Evolutionary conservation across 2,329 filamentous ascomycete genomes (phyloP).

Genomic region (Hypoxylon rubiginosum): DNA sequence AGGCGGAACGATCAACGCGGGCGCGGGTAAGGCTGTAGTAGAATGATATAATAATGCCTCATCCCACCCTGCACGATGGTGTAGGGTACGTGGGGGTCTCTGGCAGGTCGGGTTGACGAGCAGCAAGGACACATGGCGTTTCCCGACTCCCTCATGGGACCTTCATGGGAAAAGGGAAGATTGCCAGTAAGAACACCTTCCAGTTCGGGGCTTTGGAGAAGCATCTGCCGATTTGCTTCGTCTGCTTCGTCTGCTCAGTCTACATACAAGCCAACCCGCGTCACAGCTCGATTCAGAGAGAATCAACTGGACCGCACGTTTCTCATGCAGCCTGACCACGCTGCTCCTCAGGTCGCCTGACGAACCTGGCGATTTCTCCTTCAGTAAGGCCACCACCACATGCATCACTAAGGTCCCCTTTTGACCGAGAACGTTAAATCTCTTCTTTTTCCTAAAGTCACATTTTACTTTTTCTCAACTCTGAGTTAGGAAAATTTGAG

Average conservation of each 20-base stretch:
- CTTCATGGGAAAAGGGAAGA: neutral
- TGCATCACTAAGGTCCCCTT: neutral
- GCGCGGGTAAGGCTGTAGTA: slow-evolving; percentile 1
- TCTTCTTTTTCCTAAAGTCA: neutral
- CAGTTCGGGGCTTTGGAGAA: neutral
- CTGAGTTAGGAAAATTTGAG: neutral
- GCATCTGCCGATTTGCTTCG: neutral
- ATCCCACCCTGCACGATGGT: slow-evolving; percentile 3
- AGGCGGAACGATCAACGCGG: slow-evolving; percentile 1
- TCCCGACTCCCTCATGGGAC: neutral
- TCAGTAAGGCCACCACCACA: neutral
- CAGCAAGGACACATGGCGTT: neutral
- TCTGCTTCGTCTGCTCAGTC: neutral
- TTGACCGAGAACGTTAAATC: neutral
- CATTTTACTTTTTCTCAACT: slow-evolving; percentile 1
- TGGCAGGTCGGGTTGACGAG: neutral
- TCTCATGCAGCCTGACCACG: neutral
- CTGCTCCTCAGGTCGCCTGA: neutral
- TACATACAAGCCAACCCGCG: neutral
- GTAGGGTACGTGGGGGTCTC: slow-evolving; percentile 1
- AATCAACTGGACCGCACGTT: slow-evolving; percentile 1
- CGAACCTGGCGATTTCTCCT: neutral
- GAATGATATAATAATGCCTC: slow-evolving; percentile 6
- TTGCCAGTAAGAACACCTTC: neutral
- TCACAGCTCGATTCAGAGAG: slow-evolving; percentile 1